phyloP scores from a whole-genome alignment of 352 stramenopile species.

The Hyaloperonospora brassicae region DNA sequence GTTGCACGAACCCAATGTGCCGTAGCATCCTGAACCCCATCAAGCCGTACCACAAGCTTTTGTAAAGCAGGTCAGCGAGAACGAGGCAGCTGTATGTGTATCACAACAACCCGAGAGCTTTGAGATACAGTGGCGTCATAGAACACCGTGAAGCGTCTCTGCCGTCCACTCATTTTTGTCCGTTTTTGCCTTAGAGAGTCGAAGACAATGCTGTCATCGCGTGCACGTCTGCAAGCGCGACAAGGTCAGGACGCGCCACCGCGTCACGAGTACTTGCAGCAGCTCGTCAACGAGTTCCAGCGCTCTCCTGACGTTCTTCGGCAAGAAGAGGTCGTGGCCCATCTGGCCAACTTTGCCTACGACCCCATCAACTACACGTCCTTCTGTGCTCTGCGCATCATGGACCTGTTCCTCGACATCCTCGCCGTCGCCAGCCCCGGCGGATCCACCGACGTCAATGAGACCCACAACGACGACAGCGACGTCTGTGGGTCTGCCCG shows the following conservation, averaged over 20 bases:
- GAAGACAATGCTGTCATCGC: slow-evolving; percentile 52
- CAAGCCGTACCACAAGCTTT: slow-evolving; percentile 56
- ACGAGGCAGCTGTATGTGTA: slow-evolving; percentile 2
- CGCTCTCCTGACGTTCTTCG: slow-evolving; percentile 46
- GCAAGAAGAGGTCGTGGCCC: slow-evolving; percentile 67
- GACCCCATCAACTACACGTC: slow-evolving; percentile 77
- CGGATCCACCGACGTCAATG: slow-evolving; percentile 1
- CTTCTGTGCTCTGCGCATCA: slow-evolving; percentile 44
- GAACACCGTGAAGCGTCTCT: slow-evolving; percentile 12
- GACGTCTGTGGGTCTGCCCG: slow-evolving; percentile 4
- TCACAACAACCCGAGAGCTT: slow-evolving; percentile 1
- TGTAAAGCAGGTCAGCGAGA: slow-evolving; percentile 14
- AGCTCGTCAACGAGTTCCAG: slow-evolving; percentile 70
- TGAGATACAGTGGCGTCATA: slow-evolving; percentile 13
- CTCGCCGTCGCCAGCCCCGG: slow-evolving; percentile 37
- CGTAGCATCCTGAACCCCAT: slow-evolving; percentile 80
- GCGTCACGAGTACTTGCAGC: slow-evolving; percentile 68
- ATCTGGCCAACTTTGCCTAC: slow-evolving; percentile 81
- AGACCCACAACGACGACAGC: slow-evolving; percentile 1
- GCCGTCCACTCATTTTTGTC: slow-evolving; percentile 8
- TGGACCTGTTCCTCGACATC: slow-evolving; percentile 76
- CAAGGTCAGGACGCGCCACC: slow-evolving; percentile 60
- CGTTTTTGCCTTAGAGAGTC: not conserved
- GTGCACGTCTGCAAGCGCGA: slow-evolving; percentile 43
- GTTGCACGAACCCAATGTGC: slow-evolving; percentile 79